These are phyloP conservation scores for Curvularia hawaiiensis DNA, from an alignment of 2,329 filamentous ascomycete genomes.

Conservation along the genomic window DNA sequence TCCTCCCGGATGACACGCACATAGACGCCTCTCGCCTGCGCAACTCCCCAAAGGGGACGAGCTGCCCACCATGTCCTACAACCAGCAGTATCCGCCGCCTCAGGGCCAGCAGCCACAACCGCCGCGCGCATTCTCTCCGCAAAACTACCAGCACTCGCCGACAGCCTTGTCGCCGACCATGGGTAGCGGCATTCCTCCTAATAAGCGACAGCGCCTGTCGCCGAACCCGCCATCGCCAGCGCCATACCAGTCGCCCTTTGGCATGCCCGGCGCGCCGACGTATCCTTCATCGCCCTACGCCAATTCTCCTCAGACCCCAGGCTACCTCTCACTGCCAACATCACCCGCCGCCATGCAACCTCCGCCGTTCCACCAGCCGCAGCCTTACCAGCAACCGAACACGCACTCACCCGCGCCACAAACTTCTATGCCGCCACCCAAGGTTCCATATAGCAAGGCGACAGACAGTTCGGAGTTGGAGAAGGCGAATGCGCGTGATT, in stretches of 20 bases:
- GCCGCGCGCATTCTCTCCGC: conserved; percentile 48
- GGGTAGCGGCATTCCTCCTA: conserved; percentile 61
- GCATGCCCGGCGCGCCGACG: conserved; percentile 52
- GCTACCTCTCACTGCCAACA: conserved; percentile 38
- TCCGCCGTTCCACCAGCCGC: conserved; percentile 59
- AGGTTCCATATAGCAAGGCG: conserved; percentile 59
- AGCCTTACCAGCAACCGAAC: conserved; percentile 45
- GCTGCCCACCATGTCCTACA: conserved; percentile 42
- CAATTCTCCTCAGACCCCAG: conserved; percentile 36
- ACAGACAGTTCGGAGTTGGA: conserved; percentile 51
- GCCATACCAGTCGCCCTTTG: conserved; percentile 45
- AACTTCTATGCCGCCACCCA: conserved; percentile 66
- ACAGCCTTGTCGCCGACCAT: conserved; percentile 56
- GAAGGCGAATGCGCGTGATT: conserved; percentile 61
- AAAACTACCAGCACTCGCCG: conserved; percentile 55
- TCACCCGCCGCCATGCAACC: conserved; percentile 41
- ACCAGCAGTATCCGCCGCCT: conserved; percentile 36
- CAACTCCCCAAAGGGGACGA: conserved; percentile 31
- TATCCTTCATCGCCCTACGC: conserved; percentile 46
- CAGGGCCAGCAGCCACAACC: conserved; percentile 39
- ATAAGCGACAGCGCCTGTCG: conserved; percentile 74
- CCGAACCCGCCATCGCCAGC: conserved; percentile 67
- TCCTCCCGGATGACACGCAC: conserved; percentile 30
- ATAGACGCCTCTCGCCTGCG: conserved; percentile 30
- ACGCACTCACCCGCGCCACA: conserved; percentile 29